These are phyloP conservation scores for Fusarium buharicum DNA, from an alignment of 2,329 filamentous ascomycete species.

Conservation along the genomic window DNA sequence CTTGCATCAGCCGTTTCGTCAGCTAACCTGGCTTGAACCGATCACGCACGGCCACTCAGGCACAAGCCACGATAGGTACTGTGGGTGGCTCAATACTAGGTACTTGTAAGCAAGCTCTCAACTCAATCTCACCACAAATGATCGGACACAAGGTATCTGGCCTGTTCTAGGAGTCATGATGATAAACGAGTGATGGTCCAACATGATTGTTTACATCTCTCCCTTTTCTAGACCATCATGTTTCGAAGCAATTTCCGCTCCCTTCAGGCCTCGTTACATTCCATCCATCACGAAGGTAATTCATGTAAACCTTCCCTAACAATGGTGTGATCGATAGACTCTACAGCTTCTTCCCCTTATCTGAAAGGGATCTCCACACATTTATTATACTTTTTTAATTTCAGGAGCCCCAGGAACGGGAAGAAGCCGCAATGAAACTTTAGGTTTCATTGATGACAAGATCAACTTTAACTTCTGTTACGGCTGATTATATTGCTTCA, in stretches of 20 bases:
- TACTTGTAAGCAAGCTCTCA: no score
- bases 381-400: slow-evolving; percentile 3
- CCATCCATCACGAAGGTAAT: not conserved
- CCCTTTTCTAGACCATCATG: not conserved
- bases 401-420: slow-evolving; percentile 3
- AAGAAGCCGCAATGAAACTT: slow-evolving; percentile 1
- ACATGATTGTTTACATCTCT: not conserved
- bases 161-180: not conserved
- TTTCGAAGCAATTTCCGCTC: slow-evolving; percentile 15
- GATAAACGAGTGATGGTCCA: not conserved
- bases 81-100: slow-evolving; percentile 12
- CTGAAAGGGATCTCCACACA: slow-evolving; percentile 4
- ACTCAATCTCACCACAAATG: no score
- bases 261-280: not conserved
- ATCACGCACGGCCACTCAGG: slow-evolving; percentile 21
- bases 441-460: not conserved
- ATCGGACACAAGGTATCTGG: not conserved
- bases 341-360: not conserved
- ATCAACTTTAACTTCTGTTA: not conserved
- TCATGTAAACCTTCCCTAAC: not conserved
- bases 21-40: slow-evolving; percentile 34
- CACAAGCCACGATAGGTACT: slow-evolving; percentile 34
- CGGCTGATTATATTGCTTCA: not conserved
- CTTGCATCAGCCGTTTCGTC: slow-evolving; percentile 45
- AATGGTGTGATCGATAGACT: not conserved